phyloP scores from a whole-genome alignment of 2,329 filamentous ascomycete genomes.

The Xylariales sp. region DNA sequence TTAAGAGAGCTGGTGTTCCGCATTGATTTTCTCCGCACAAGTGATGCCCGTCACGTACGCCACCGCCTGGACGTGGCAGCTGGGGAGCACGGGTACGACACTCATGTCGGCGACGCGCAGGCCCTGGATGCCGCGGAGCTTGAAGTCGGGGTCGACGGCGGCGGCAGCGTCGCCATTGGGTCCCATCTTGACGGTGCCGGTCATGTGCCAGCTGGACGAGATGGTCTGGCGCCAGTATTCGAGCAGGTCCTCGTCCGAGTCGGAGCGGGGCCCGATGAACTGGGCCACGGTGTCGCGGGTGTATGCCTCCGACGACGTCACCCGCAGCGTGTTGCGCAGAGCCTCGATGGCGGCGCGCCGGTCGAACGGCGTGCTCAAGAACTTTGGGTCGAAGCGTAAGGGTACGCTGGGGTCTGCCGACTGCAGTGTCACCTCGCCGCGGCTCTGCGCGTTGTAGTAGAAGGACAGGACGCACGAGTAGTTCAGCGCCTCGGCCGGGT shows the following conservation, averaged over 20 bases:
- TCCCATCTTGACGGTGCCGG: conserved; percentile 55
- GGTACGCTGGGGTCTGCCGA: conserved; percentile 47
- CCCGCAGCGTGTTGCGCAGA: conserved; percentile 34
- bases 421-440: conserved; percentile 46
- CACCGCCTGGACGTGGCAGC: conserved; percentile 46
- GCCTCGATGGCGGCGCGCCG: conserved; percentile 43
- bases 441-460: conserved; percentile 48
- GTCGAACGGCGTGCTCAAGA: conserved; percentile 51
- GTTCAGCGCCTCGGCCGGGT: conserved; percentile 29
- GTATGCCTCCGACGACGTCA: conserved; percentile 39
- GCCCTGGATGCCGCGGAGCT: conserved; percentile 41
- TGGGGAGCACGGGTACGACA: conserved; percentile 44
- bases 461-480: conserved; percentile 41
- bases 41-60: conserved; percentile 51
- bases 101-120: conserved; percentile 49
- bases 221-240: conserved; percentile 37
- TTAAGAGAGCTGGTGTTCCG: no score
- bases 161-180: conserved; percentile 32
- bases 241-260: conserved; percentile 50
- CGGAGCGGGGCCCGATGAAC: conserved; percentile 37
- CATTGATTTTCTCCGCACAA: conserved; percentile 48
- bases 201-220: conserved; percentile 50
- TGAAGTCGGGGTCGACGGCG: conserved; percentile 45
- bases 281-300: conserved; percentile 36
- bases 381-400: conserved; percentile 48